Evolutionary conservation across 306 rosid genomes (phyloP).

Genomic region (Medicago ruthenica): DNA sequence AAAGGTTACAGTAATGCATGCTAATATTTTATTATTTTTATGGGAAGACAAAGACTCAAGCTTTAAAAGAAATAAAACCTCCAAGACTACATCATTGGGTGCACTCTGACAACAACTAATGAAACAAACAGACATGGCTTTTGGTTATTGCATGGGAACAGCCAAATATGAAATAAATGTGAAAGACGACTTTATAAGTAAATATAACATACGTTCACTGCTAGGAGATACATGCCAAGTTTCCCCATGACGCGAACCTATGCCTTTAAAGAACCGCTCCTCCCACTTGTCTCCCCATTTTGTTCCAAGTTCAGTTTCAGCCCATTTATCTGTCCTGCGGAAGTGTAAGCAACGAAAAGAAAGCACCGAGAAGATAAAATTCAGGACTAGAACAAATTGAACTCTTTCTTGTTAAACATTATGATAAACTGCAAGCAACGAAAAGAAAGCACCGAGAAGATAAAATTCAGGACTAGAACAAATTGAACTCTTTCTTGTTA

Average conservation of each 20-base stretch:
- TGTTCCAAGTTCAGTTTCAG: conserved; percentile 94
- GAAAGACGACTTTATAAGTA: conserved; percentile 1
- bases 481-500: conserved; percentile 5
- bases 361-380: conserved; percentile 33
- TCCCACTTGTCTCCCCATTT: conserved; percentile 99
- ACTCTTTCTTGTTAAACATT: conserved; percentile 9
- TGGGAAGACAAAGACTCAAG: conserved; percentile 19
- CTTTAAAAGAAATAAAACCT: conserved; percentile 22
- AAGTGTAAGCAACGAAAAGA: conserved; percentile 42
- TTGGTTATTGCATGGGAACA: conserved; percentile 30
- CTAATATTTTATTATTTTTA: conserved; percentile 31
- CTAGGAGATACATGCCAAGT: conserved; percentile 95
- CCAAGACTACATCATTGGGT: conserved; percentile 20
- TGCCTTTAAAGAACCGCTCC: conserved; percentile 89
- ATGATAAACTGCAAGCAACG: conserved; percentile 40
- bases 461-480: conserved; percentile 38
- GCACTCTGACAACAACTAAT: conserved; percentile 12
- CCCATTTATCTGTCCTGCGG: conserved; percentile 99
- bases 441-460: conserved; percentile 34
- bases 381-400: conserved; percentile 36
- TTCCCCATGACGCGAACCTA: conserved; percentile 97
- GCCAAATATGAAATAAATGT: conserved; percentile 30
- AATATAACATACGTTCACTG: conserved; percentile 75
- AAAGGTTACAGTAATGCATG: conserved; percentile 10
- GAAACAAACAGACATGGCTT: conserved; percentile 19